Conservation (phyloP, 2,329 filamentous ascomycete species). For the Knoxdaviesia proteae region DNA sequence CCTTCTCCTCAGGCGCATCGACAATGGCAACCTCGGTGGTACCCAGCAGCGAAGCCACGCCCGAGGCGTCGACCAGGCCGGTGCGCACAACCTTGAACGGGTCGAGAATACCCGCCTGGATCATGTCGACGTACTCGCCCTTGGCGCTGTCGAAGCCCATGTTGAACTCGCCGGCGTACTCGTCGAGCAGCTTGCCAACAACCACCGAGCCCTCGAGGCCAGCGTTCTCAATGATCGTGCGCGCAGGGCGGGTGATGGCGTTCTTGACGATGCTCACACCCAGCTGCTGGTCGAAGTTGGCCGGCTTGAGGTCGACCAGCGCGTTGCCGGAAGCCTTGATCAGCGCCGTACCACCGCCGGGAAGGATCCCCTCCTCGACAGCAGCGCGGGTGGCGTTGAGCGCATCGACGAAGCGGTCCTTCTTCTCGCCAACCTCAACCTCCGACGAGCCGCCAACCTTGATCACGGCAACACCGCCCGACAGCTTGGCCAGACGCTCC, state of each 20-base stretch:
- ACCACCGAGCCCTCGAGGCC: constrained; percentile 89
- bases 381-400: constrained; percentile 94
- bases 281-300: constrained; percentile 98
- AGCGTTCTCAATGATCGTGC: constrained; percentile 94
- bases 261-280: constrained; percentile 96
- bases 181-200: constrained; percentile 93
- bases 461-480: constrained; percentile 96
- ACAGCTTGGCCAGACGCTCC: constrained; percentile 98
- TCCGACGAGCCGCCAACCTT: constrained; percentile 95
- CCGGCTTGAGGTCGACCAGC: constrained; percentile 59
- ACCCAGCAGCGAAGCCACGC: constrained; percentile 88
- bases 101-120: constrained; percentile 86
- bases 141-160: constrained; percentile 92
- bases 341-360: constrained; percentile 91
- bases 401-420: constrained; percentile 97
- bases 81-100: constrained; percentile 99
- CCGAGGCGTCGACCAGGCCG: constrained; percentile 80
- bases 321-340: constrained; percentile 92
- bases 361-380: constrained; percentile 97
- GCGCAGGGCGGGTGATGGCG: constrained; percentile 86
- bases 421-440: constrained; percentile 99
- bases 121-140: constrained; percentile 99
- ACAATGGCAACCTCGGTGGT: constrained; percentile 97
- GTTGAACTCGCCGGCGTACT: constrained; percentile 86
- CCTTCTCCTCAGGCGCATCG: constrained; percentile 88